Base-by-base conservation (phyloP, 306 rosid genomes). In the Pachyrhizus erosus region DNA sequence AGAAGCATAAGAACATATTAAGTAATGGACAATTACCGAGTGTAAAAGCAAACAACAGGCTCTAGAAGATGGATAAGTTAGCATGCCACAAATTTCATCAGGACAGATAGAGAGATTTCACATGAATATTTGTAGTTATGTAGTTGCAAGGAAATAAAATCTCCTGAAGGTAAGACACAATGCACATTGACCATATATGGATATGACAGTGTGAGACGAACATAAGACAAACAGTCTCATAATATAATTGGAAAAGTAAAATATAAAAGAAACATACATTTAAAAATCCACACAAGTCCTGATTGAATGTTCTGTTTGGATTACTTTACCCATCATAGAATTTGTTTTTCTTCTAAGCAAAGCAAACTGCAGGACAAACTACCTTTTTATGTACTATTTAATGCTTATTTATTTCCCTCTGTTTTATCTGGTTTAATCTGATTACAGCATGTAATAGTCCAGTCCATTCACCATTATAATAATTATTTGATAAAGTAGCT, bases 301-400 rank as follows among this genome's bases (percentile, higher is more conserved):
- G 55, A 37, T 23, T 65, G 37, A 64, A 65, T 65, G 20, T 77
- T 77, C 71, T 40, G 26, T 26, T 20, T 4, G 4, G 24, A 65
- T 64, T 27, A 49, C 51, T 65, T 46, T 31, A 48, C 17, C 34
- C 15, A 20, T 12, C 34, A 64, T 29, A 5, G 2, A 46, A 46
- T 31, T 31, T 12, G 10, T 60, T 26, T 27, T 27, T 27, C 7
- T 34, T 34, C 26, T 42, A 5, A 24, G 42, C 26, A 46, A 54
- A 52, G 34, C 13, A 79, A 13, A 79, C 39, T 24, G n/a, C 37
- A 70, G 70, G 77, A 54, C 43, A 39, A 5, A 31, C 77, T 18
- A 57, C n/a, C 14, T 24, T 69, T 39, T 26, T 12, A 70, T 39
- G 11, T 14, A 57, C 21, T 70, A 42, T 46, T 23, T 43, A 42